Conservation (phyloP, 169 alveolate genomes). For the Ichthyophthirius multifiliis region DNA sequence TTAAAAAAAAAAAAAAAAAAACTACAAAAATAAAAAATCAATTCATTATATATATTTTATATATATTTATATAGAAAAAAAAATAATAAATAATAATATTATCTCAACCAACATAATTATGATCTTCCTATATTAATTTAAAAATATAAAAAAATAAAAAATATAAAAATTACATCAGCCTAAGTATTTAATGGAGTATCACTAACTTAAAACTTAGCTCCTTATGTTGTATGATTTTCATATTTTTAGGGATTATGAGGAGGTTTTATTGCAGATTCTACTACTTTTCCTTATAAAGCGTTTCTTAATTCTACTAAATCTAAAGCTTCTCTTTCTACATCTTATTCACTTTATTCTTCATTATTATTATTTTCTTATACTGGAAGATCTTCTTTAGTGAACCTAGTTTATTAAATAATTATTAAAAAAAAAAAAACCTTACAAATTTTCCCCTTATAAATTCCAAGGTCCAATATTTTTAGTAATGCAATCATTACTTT, state of each 20-base stretch:
- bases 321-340: not conserved
- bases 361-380: not conserved
- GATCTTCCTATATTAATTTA: too few species aligned
- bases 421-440: not conserved
- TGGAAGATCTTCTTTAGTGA: not conserved
- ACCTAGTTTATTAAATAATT: not conserved
- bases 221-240: slow-evolving; percentile 33
- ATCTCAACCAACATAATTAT: too few species aligned
- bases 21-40: too few species aligned
- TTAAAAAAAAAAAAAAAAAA: too few species aligned
- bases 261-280: slow-evolving; percentile 12
- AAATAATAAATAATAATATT: too few species aligned
- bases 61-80: too few species aligned
- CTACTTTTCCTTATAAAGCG: slow-evolving; percentile 27
- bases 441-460: slow-evolving; percentile 26
- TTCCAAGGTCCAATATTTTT: slow-evolving; percentile 43
- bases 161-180: slow-evolving; percentile 23
- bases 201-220: slow-evolving; percentile 24
- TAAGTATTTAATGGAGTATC: slow-evolving; percentile 48
- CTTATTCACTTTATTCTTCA: slow-evolving; percentile 6
- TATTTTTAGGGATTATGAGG: slow-evolving; percentile 43
- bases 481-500: slow-evolving; percentile 47
- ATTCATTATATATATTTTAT: too few species aligned
- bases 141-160: too few species aligned
- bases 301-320: slow-evolving; percentile 26